Base-by-base conservation (phyloP, 1,284 basidiomycete species). In the Microbotryum scabiosae region DNA sequence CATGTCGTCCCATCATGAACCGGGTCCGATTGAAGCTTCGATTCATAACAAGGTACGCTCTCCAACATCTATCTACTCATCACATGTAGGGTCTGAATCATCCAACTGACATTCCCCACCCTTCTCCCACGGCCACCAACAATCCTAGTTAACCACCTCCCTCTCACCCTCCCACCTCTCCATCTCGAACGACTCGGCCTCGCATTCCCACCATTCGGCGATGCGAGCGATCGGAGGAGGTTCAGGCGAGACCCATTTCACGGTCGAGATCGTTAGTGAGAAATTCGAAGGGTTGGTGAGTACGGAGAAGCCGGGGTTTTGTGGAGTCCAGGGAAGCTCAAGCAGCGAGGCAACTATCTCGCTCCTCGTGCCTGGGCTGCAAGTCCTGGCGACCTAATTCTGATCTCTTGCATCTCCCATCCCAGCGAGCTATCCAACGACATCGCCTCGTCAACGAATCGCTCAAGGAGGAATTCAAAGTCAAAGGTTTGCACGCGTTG, bases 391-490 rank as follows among this genome's bases (percentile, higher is more conserved):
- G 30, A 23, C 30, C 9, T 14, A 21, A 25, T 23, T 25, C 21
- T 20, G 18, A 36, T n/a, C 23, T 45, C 21, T 18, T 30, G 26
- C 26, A 12, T 49, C 30, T 54, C 4, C n/a, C 23, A 16, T 2
- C 21, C 43, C 66, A 72, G 71, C 53, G 65, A 23, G 52, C 58
- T 23, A 68, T 72, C 45, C 67, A 67, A 41, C 66, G 71, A 20
- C 71, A 72, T 57, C 64, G 71, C 18, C 54, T 72, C 44, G 67
- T 72, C 52, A 70, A 72, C 61, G 62, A 62, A n/a, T 28, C 70
- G 26, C 60, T 72, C 4, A 65, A 65, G 54, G 57, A 61, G 10
- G 62, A 69, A 49, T 66, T 72, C 12, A 66, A 61, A 9, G 59
- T 36, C 4, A 55, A 55, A 20, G 71, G 71, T 1, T 54, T 72